Conservation (phyloP, 2,329 filamentous ascomycete genomes). For the Penicillium frequentans region DNA sequence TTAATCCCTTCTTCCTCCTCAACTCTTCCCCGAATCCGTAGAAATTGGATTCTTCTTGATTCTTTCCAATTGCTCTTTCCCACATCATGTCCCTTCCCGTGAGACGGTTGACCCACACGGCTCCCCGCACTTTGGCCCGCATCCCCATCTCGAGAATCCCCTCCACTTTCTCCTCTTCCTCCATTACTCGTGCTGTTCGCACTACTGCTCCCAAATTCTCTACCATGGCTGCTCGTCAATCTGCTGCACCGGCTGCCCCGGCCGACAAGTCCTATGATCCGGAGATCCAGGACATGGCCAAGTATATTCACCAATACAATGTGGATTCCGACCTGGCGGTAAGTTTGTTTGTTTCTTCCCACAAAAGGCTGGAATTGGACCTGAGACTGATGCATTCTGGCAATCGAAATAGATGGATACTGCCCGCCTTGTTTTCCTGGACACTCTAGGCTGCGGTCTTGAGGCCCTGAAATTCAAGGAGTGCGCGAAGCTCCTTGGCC, state of each 20-base stretch:
- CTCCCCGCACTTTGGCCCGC: conserved; percentile 47
- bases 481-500: conserved; percentile 91
- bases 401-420: conserved; percentile 70
- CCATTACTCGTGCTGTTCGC: conserved; percentile 19
- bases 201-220: conserved; percentile 40
- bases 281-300: conserved; percentile 92
- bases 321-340: conserved; percentile 92
- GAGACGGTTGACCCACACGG: conserved; percentile 43
- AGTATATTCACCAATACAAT: conserved; percentile 88
- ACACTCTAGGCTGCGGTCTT: conserved; percentile 94
- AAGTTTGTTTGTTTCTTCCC: conserved; percentile 39
- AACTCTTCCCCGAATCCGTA: not conserved
- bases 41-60: conserved; percentile 12
- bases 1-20: not conserved
- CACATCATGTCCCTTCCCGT: conserved; percentile 43
- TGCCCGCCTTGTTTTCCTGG: conserved; percentile 92
- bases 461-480: conserved; percentile 95
- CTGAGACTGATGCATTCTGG: not conserved
- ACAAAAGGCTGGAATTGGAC: not conserved
- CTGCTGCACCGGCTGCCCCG: conserved; percentile 36
- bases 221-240: conserved; percentile 44
- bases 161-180: conserved; percentile 25
- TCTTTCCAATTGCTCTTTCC: conserved; percentile 39
- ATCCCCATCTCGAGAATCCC: conserved; percentile 42
- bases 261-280: conserved; percentile 69